Evolutionary conservation across 1,139 yeast genomes (phyloP).

Genomic region (Suhomyces anneliseae): DNA sequence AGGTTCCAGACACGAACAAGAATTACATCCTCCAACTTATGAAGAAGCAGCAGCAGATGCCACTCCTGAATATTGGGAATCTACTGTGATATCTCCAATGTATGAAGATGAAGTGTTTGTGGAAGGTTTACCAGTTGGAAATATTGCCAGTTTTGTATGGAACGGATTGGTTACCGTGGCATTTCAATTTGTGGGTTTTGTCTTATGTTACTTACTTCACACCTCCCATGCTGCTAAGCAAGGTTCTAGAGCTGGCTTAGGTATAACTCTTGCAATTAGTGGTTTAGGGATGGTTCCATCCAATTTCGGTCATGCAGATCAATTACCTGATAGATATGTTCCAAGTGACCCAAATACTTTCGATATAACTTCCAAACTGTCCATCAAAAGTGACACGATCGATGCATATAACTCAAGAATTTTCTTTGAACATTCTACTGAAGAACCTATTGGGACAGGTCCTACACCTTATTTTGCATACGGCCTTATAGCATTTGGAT

Average conservation of each 20-base stretch:
- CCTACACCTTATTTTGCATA: conserved; percentile 52
- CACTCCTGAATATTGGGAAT: conserved; percentile 97
- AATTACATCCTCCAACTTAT: conserved; percentile 79
- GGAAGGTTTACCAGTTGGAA: conserved; percentile 97
- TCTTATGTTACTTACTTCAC: conserved; percentile 85
- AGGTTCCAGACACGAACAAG: conserved; percentile 35
- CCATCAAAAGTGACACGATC: conserved; percentile 38
- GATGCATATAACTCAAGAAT: conserved; percentile 50
- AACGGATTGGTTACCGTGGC: conserved; percentile 83
- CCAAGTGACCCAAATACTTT: conserved; percentile 58
- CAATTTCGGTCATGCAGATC: conserved; percentile 44
- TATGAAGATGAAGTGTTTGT: conserved; percentile 87
- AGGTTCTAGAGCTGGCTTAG: conserved; percentile 92
- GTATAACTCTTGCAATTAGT: conserved; percentile 75
- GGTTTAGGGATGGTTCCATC: conserved; percentile 75
- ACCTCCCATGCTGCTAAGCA: conserved; percentile 97
- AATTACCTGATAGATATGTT: conserved; percentile 41
- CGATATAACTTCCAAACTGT: conserved; percentile 44
- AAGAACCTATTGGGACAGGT: conserved; percentile 12
- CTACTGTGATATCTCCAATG: conserved; percentile 80
- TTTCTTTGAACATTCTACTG: conserved; percentile 19
- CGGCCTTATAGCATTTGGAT: conserved; percentile 66
- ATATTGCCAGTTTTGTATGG: conserved; percentile 84
- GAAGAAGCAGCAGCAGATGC: conserved; percentile 95
- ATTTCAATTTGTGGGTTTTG: conserved; percentile 91